phyloP scores from a whole-genome alignment of 2,329 filamentous ascomycete genomes.

The Apiospora arundinis region DNA sequence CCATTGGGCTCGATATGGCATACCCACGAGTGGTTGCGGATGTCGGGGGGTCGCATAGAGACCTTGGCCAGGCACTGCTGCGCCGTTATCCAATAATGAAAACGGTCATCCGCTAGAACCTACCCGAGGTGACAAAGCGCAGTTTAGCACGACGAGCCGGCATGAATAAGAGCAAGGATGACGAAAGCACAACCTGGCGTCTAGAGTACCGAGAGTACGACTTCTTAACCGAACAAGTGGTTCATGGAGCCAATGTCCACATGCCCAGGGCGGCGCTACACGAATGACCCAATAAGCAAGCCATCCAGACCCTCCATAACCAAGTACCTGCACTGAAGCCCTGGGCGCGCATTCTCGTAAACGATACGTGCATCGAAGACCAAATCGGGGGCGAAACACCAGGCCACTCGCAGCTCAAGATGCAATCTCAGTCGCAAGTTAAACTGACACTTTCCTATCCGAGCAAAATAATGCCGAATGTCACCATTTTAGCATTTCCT shows the following conservation, averaged over 20 bases:
- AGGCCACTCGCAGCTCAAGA: not conserved
- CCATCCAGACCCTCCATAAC: constrained; percentile 39
- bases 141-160: no score
- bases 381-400: not conserved
- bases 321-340: constrained; percentile 47
- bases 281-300: constrained; percentile 50
- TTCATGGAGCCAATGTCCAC: constrained; percentile 44
- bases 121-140: constrained; percentile 34
- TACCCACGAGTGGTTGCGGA: constrained; percentile 35
- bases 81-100: constrained; percentile 28
- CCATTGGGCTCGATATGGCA: not conserved
- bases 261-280: constrained; percentile 52
- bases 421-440: not conserved
- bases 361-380: constrained; percentile 27
- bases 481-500: not conserved
- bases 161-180: no score
- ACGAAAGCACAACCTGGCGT: not conserved
- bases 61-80: constrained; percentile 32
- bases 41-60: constrained; percentile 36
- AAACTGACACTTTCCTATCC: not conserved
- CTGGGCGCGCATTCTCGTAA: constrained; percentile 36
- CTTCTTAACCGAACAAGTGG: constrained; percentile 30
- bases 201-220: constrained; percentile 30
- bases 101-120: constrained; percentile 31
- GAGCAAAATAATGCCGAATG: not conserved